Percentiles rank a stretch among this genome's conserved stretches.
These are phyloP conservation scores for Flagelloscypha sp. DNA, from an alignment of 768 basidiomycete species.

Conservation along the genomic window DNA sequence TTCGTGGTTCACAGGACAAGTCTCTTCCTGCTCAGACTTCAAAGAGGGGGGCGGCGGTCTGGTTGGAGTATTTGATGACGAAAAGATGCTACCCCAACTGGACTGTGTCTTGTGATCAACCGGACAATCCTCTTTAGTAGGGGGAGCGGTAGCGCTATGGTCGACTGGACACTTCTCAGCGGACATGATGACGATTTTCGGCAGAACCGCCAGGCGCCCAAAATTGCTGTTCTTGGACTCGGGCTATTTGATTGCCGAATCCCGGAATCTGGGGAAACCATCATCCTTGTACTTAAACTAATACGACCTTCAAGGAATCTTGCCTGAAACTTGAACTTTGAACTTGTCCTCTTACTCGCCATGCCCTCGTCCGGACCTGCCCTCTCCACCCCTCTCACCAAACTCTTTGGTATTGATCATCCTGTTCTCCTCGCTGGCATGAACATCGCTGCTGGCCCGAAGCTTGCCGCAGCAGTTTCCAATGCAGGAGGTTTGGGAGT, in stretches of 20 bases:
- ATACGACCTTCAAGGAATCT: background rate
- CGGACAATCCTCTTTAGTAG: conserved; percentile 42
- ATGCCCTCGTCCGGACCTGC: conserved; percentile 64
- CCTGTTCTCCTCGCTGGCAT: conserved; percentile 85
- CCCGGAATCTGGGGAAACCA: conserved; percentile 2
- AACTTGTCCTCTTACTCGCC: conserved; percentile 7
- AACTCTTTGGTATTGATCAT: conserved; percentile 69
- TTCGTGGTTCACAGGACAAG: conserved; percentile 38
- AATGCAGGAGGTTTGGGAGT: conserved; percentile 84
- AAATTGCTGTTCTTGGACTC: background rate
- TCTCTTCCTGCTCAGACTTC: conserved; percentile 11
- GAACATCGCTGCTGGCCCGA: conserved; percentile 84
- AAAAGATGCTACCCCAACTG: conserved; percentile 30
- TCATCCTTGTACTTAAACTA: conserved; percentile 4
- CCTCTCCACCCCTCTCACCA: conserved; percentile 68
- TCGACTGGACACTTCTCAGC: conserved; percentile 43
- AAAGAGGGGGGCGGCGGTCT: conserved; percentile 4
- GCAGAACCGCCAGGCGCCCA: conserved; percentile 4
- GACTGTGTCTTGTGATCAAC: conserved; percentile 52
- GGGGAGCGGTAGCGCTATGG: conserved; percentile 28
- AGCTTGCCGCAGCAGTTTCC: conserved; percentile 83
- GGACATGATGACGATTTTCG: conserved; percentile 18
- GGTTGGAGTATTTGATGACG: conserved; percentile 6
- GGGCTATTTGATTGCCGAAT: conserved; percentile 1
- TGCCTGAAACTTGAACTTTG: background rate